Evolutionary conservation across 495 filamentous ascomycete species (phyloP), one percentile per base, ranked within the genome.

Genomic region (Hypomontagnella submonticulosa): DNA sequence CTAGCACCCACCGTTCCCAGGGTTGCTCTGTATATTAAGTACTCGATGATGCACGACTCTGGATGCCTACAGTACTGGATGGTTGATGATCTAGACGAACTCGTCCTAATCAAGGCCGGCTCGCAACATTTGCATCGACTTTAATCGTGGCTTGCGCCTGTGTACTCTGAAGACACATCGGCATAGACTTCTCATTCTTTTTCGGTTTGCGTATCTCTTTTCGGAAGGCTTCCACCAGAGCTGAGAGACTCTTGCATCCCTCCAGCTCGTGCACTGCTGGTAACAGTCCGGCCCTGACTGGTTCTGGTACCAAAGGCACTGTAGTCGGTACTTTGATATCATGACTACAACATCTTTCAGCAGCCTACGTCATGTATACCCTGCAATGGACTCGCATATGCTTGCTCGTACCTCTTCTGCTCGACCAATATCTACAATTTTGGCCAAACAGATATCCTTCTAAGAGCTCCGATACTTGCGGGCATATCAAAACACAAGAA

Each of bases 21-120:
- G 66, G 57, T 30, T 60, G 62, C 61, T 65, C 57, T 72, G 71
- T 72, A 74, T 44, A 72, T 56, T 72, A 74, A 43, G 55, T 61
- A 56, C 62, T 50, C 65, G 64, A 63, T 50, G 67, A 65, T 67
- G 63, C 66, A 61, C 56, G 43, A 46, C 34, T 54, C 52, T 37
- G 52, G 33, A 44, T 53, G 11, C 9, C 11, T 27, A 49, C 15
- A 37, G 30, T 53, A n/a, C 27, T 63, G 47, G 56, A 57, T 53
- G 47, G 53, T 61, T 66, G 52, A 44, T 37, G 34, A 43, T 0
- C 34, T 23, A 37, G 36, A 60, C 37, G 56, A 53, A 46, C 40
- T 57, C 33, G 60, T 36, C 34, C 38, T 57, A 42, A 59, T 43
- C 12, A 49, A 54, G 46, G 49, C 63, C 46, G 52, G 51, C 16